Base-by-base conservation (phyloP, 257 asterid genomes). In the Capsicum rhomboideum region DNA sequence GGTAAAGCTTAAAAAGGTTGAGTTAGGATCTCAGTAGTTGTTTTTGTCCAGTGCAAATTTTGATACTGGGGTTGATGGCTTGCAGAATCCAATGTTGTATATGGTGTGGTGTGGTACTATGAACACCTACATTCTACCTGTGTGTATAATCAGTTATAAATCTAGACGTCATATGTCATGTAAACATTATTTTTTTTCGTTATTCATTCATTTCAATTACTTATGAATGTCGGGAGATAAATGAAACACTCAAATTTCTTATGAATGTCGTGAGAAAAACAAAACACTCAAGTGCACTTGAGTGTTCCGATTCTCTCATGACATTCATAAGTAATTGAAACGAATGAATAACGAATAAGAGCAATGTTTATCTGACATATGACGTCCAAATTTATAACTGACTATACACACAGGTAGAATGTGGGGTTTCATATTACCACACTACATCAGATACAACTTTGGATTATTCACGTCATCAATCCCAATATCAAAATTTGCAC, bases 41-140 rank as follows among this genome's bases (percentile, higher is more conserved):
- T 85, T 77, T 83, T 96, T 93, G 40, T 93, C 95, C 13, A 89
- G 89, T 78, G 67, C 78, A 16, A 94, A 90, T 79, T 94, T 89
- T 78, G 97, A 94, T 90, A 90, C 96, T n/a, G 97, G 97, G 5
- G 96, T 90, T 84, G 97, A 93, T 59, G 92, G 91, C 78, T 44
- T 92, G 74, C 75, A 79, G 11, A 90, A 89, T 80, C 94, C 98
- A n/a, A 85, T 75, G 64, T 90, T 90, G 90, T 91, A 92, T 84
- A 90, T 90, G 21, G 93, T 94, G 64, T 94, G 95, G 97, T 80
- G 80, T 84, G 59, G 87, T 18, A 91, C 91, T 87, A 89, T 93
- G 94, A 89, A 88, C 58, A 91, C 97, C 40, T 63, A 0, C 92
- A 85, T 79, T 86, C 93, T 82, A 61, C 89, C 20, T 0, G 92